Conservation (phyloP, 1,284 basidiomycete species). For the Moniliella sp. region DNA sequence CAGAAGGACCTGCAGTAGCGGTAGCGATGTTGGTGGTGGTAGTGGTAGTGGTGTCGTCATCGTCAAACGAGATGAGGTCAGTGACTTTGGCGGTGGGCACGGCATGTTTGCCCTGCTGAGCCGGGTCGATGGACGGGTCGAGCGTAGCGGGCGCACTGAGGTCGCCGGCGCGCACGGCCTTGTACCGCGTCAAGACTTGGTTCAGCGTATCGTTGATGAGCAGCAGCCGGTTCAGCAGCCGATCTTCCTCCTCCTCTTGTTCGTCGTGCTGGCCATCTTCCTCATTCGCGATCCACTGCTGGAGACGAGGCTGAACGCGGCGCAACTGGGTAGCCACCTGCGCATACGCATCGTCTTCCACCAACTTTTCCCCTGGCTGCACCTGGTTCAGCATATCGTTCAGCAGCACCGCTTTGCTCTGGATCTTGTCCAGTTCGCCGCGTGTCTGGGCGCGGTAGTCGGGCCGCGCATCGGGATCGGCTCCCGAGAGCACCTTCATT, state of each 20-base stretch:
- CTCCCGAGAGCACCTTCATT: conserved; percentile 86
- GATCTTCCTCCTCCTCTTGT: no score
- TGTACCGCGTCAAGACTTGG: conserved; percentile 69
- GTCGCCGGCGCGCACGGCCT: conserved; percentile 75
- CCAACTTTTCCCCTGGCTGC: conserved; percentile 43
- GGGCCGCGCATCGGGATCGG: conserved; percentile 76
- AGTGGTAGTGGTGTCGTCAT: no score
- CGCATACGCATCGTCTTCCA: conserved; percentile 69
- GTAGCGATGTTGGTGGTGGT: no score
- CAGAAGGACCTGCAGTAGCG: no score
- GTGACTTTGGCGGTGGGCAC: conserved; percentile 24
- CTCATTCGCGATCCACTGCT: conserved; percentile 93
- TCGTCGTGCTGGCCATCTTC: no score
- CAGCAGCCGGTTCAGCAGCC: conserved; percentile 71
- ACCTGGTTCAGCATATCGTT: conserved; percentile 94
- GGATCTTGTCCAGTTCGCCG: conserved; percentile 76
- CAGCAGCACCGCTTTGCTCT: conserved; percentile 73
- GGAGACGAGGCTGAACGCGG: conserved; percentile 72
- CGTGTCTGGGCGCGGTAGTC: conserved; percentile 76
- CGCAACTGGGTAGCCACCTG: conserved; percentile 68
- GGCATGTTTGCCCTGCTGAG: conserved; percentile 18
- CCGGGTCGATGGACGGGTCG: conserved; percentile 30
- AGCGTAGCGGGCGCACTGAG: conserved; percentile 46
- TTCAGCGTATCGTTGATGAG: conserved; percentile 96
- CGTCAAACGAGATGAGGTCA: conserved; percentile 29